These are phyloP conservation scores for Blakeslea trispora DNA, from an alignment of 371 early-diverging fungal genomes.

Conservation along the genomic window DNA sequence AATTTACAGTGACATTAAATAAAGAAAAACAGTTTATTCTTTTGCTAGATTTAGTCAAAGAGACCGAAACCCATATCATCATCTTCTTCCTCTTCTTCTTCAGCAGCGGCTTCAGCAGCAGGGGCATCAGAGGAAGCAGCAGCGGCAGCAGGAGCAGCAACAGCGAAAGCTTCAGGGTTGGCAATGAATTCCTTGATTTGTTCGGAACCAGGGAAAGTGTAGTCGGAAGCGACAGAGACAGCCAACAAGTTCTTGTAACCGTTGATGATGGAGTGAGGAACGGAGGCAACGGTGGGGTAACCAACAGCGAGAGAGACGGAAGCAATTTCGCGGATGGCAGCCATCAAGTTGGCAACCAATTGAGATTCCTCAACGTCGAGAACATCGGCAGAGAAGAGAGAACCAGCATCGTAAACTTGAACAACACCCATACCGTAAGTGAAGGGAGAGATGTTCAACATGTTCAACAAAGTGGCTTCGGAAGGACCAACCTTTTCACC, in stretches of 20 bases:
- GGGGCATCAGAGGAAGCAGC: constrained; percentile 51
- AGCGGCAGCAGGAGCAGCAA: constrained; percentile 60
- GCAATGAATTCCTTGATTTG: constrained; percentile 87
- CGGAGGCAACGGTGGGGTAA: constrained; percentile 94
- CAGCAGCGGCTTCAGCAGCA: constrained; percentile 49
- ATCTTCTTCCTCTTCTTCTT: constrained; percentile 50
- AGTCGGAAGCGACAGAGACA: constrained; percentile 89
- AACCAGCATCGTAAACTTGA: constrained; percentile 94
- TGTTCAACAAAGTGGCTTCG: constrained; percentile 98
- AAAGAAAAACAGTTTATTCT: too few species aligned
- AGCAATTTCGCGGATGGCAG: constrained; percentile 85
- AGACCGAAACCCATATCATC: constrained; percentile 52
- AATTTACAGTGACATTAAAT: too few species aligned
- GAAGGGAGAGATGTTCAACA: constrained; percentile 99
- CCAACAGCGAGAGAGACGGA: constrained; percentile 92
- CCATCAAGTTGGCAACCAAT: constrained; percentile 77
- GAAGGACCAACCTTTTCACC: constrained; percentile 98
- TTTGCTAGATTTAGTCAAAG: constrained; percentile 32
- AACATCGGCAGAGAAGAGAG: constrained; percentile 85
- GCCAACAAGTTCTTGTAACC: constrained; percentile 94
- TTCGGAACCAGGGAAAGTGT: constrained; percentile 90
- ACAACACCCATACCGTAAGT: constrained; percentile 97
- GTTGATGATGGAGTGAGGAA: constrained; percentile 96
- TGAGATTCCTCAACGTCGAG: constrained; percentile 91
- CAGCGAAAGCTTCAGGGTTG: constrained; percentile 84